Percentiles rank a stretch among this genome's conserved stretches.
Conservation (phyloP, 441 rosid species). For the Aquilaria agallochum region DNA sequence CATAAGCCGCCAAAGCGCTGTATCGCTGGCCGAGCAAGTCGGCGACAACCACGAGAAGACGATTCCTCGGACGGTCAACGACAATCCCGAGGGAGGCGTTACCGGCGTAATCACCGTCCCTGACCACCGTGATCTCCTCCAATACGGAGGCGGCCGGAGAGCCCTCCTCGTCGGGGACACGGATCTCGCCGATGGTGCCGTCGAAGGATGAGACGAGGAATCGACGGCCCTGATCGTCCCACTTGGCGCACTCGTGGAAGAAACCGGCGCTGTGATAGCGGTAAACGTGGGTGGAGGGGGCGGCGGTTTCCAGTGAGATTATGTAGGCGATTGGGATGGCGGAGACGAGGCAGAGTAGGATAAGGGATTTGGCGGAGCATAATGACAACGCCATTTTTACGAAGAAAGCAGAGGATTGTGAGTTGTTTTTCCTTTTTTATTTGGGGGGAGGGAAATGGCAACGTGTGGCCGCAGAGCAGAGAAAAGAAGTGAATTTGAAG, state of each 20-base stretch:
- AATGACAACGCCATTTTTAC: conserved; percentile 20
- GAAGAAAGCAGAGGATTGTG: too few relatives aligned
- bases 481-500: background rate
- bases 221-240: conserved; percentile 67
- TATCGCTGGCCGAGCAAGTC: conserved; percentile 58
- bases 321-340: conserved; percentile 69
- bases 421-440: background rate
- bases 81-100: conserved; percentile 65
- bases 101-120: conserved; percentile 63
- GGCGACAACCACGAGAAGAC: conserved; percentile 58
- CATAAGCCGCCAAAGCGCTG: conserved; percentile 68
- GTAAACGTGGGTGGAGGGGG: conserved; percentile 56
- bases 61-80: conserved; percentile 65
- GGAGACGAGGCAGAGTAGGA: conserved; percentile 48
- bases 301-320: conserved; percentile 50
- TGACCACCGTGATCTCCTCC: conserved; percentile 52
- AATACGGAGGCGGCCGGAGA: conserved; percentile 25
- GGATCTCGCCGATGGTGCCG: conserved; percentile 70
- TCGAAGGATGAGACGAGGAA: conserved; percentile 78
- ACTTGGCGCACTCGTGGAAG: conserved; percentile 85
- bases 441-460: background rate
- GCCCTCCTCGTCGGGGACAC: conserved; percentile 31
- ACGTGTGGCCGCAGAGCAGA: background rate
- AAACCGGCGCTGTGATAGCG: conserved; percentile 68
- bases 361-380: conserved; percentile 37